Percentiles rank a stretch among this genome's conserved stretches.
These are phyloP conservation scores for Pichia heedii DNA, from an alignment of 805 yeast species.

Conservation along the genomic window DNA sequence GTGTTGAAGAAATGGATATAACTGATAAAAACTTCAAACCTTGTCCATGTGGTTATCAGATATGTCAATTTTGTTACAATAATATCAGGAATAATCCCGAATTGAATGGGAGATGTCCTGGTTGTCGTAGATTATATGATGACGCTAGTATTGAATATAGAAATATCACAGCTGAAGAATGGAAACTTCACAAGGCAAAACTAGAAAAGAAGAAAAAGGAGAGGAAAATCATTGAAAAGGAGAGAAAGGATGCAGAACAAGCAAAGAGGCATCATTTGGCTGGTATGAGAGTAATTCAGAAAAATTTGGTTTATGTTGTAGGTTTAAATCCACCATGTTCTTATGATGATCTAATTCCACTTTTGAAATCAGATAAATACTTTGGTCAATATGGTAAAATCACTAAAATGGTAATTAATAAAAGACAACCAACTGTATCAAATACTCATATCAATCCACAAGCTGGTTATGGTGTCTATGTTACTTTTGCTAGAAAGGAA, in stretches of 20 bases:
- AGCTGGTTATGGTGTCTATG: conserved; percentile 76
- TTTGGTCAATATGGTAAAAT: conserved; percentile 99
- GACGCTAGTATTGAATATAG: conserved; percentile 89
- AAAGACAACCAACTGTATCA: conserved; percentile 46
- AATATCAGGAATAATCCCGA: conserved; percentile 94
- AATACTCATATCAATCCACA: conserved; percentile 24
- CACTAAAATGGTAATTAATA: conserved; percentile 85
- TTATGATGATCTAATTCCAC: conserved; percentile 75
- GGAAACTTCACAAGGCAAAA: conserved; percentile 71
- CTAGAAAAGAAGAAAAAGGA: conserved; percentile 76
- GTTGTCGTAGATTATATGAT: conserved; percentile 89
- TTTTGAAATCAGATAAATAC: conserved; percentile 81
- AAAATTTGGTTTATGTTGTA: conserved; percentile 91
- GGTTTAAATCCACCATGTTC: conserved; percentile 86
- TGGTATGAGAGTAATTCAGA: conserved; percentile 97
- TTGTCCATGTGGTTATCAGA: conserved; percentile 99
- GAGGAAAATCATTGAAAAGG: conserved; percentile 80
- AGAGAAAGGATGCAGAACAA: conserved; percentile 81
- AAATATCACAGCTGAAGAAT: conserved; percentile 76
- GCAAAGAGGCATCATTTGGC: conserved; percentile 82
- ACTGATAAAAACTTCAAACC: conserved; percentile 95
- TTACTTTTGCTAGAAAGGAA: conserved; percentile 85
- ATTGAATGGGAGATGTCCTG: conserved; percentile 93
- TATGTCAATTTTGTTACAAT: conserved; percentile 97
- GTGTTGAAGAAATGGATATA: conserved; percentile 96